Base-by-base conservation (phyloP, 2,329 filamentous ascomycete species). In the Clarireedia sp. region DNA sequence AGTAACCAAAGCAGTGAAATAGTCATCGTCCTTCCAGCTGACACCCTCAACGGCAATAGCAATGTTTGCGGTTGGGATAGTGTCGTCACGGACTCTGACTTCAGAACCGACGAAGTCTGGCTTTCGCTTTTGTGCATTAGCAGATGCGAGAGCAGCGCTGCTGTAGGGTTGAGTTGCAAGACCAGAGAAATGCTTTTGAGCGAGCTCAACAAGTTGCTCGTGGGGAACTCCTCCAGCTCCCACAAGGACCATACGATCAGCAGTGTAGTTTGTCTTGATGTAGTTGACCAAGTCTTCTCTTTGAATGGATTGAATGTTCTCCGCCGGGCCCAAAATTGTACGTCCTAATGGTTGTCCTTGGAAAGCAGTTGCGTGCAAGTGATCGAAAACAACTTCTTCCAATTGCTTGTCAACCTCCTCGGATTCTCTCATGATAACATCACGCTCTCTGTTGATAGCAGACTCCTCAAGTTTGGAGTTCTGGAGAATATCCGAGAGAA, bases 341-440 rank as follows among this genome's bases (percentile, higher is more conserved):
- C 94, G 91, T 74, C 94, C 94, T 58, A 99, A 85, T 60, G 94
- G 87, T 79, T 99, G 94, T 72, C 86, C 81, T 79, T 96, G 91
- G 85, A 89, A 99, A 68, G 94, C 95, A 66, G 94, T 99, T 69
- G 94, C 92, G 77, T 99, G 94, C 58, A 99, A 81, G 77, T 99
- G 94, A 78, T 99, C 94, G 70, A 99, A 99, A 59, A 99, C 95
- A 65, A 99, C 94, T 78, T 99, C 94, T 79, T 99, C 95, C 57
- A 97, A 80, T 79, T 97, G 92, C 84, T 99, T 99, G 83, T 99
- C 94, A 65, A 99, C 95, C 81, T 99, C 94, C 78, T 99, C 94
- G 68, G 95, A 94, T 77, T 99, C 94, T 70, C 94, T 87, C 68
- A 99, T 85, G 72, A 99, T 99, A 70, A 99, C 95, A 77, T 96